Evolutionary conservation across 768 basidiomycete genomes (phyloP).

Genomic region (Neoboletus magnificus): DNA sequence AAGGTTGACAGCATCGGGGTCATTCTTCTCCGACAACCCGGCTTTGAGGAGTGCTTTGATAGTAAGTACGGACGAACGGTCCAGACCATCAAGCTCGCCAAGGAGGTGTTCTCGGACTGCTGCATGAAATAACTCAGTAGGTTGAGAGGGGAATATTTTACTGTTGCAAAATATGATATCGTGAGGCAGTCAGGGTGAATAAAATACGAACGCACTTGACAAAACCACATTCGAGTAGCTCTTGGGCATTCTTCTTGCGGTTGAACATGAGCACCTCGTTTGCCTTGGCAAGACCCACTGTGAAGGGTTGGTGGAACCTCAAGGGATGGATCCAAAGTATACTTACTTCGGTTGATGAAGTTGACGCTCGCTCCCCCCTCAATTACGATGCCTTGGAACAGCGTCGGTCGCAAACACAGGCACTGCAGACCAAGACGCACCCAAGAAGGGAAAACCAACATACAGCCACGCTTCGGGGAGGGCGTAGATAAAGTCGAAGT

Average conservation of each 20-base stretch:
- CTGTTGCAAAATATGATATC: conserved; percentile 31
- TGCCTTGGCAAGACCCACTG: conserved; percentile 67
- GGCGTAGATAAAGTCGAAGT: conserved; percentile 73
- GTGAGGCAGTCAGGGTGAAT: not conserved
- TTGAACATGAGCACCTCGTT: conserved; percentile 72
- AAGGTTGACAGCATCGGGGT: conserved; percentile 61
- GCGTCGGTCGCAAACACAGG: conserved; percentile 1
- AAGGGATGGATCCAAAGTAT: not conserved
- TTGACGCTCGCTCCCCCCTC: conserved; percentile 70
- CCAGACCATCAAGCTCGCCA: conserved; percentile 56
- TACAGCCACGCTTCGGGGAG: conserved; percentile 60
- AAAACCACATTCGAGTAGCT: conserved; percentile 59
- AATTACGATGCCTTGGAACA: conserved; percentile 51
- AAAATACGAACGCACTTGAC: conserved; percentile 47
- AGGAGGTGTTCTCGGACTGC: conserved; percentile 49
- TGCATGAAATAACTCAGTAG: conserved; percentile 50
- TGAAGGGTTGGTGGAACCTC: not conserved
- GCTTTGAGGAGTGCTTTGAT: conserved; percentile 53
- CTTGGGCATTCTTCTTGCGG: conserved; percentile 58
- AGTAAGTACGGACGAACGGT: conserved; percentile 48
- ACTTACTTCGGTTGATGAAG: conserved; percentile 63
- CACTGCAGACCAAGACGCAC: conserved; percentile 18
- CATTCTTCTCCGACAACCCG: conserved; percentile 58
- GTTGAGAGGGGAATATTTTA: conserved; percentile 55
- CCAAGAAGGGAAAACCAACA: conserved; percentile 66